Base-by-base conservation (phyloP, 169 alveolate genomes). In the Fabrea salina region DNA sequence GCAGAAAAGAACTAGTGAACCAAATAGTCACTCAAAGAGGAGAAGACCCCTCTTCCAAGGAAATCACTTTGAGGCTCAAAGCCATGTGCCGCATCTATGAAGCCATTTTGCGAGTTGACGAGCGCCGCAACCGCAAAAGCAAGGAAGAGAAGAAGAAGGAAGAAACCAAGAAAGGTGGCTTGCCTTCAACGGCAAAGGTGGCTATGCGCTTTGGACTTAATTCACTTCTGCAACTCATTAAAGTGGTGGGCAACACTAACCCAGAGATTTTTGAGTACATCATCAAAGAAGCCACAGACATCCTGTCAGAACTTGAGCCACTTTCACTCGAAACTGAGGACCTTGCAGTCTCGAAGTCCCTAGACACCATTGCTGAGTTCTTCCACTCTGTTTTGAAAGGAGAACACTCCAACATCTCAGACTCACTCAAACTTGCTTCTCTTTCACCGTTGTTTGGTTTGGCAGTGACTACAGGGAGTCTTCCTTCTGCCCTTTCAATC, bases 361-460 rank as follows among this genome's bases (percentile, higher is more conserved):
- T 70, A 3, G 79, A 50, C 7, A 44, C 4, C 22, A 37, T 50
- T n/a, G 5, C 54, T 16, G 8, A 37, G 39, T 70, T 70, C 37
- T 47, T 70, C 37, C 50, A 50, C 8, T 25, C 51, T 3, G 32
- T 70, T 43, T 50, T 70, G 13, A 47, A 70, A 22, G 68, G 68
- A 47, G 79, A 70, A 37, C 5, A 30, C 8, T 16, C 25, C 4
- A 33, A 47, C 19, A 35, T 70, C 16, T 4, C 67, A 8, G 54
- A 70, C 25, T 39, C 5, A 1, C 27, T 47, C n/a, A 22, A 44
- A 13, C 11, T 47, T 4, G 49, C 37, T 32, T 47, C 67, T 50
- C 5, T 70, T 13, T 70, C 79, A 2, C 68, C 79, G 16, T 50
- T 70, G 11, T 37, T 70, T 25, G 79, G 67, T 0, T n/a, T 70